Conservation (phyloP, 2,329 filamentous ascomycete species). For the Bimuria novae-zelandiae region DNA sequence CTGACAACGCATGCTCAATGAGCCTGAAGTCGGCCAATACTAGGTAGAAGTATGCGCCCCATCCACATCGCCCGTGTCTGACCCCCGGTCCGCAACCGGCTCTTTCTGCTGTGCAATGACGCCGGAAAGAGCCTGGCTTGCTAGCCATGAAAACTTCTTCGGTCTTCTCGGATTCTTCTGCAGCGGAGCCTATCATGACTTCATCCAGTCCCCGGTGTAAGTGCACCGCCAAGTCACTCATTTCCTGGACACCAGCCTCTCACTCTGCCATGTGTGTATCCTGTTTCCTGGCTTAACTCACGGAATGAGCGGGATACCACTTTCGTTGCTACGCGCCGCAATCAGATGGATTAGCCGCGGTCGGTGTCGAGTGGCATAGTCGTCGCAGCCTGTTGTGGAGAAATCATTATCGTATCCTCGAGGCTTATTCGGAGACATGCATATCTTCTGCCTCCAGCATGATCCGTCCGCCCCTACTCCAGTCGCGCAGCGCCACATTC, state of each 20-base stretch:
- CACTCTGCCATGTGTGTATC: neutral
- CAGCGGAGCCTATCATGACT: constrained; percentile 25
- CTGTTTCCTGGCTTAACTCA: neutral
- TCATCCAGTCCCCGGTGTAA: constrained; percentile 26
- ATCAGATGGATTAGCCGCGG: constrained; percentile 21
- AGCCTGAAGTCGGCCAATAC: constrained; percentile 44
- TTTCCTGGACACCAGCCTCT: neutral
- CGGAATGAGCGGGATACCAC: constrained; percentile 7
- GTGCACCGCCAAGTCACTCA: constrained; percentile 27
- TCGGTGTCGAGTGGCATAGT: constrained; percentile 40
- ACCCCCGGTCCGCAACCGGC: constrained; percentile 31
- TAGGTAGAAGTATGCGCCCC: constrained; percentile 28
- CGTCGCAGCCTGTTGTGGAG: constrained; percentile 16
- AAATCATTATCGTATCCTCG: constrained; percentile 29
- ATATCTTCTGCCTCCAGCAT: constrained; percentile 27
- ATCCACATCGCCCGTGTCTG: constrained; percentile 26
- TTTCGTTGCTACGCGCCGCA: constrained; percentile 20
- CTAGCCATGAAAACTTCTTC: constrained; percentile 31
- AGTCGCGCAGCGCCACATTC: constrained; percentile 35
- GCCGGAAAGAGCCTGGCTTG: constrained; percentile 31
- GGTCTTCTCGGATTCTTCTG: constrained; percentile 23
- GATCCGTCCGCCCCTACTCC: constrained; percentile 19
- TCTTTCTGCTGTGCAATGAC: constrained; percentile 28
- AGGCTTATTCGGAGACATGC: constrained; percentile 34
- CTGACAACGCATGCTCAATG: constrained; percentile 43